These are phyloP conservation scores for Anacardium occidentale DNA, from an alignment of 345 rosid genomes.

Conservation along the genomic window DNA sequence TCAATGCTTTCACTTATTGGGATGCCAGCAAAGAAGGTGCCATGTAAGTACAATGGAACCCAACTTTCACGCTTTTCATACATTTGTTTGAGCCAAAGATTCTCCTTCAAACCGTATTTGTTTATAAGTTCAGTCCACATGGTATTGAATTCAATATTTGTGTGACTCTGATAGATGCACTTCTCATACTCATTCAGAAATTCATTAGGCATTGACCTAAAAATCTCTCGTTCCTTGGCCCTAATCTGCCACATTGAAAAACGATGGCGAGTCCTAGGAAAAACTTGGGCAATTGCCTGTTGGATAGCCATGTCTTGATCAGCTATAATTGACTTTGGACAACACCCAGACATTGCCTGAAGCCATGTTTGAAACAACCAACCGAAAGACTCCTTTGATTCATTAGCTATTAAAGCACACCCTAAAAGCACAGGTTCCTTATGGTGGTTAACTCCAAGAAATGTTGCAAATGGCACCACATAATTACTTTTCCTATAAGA, in stretches of 20 bases:
- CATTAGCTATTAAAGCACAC: conserved; percentile 72
- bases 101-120: conserved; percentile 58
- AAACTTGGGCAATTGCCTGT: conserved; percentile 65
- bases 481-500: conserved; percentile 63
- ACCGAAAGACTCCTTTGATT: conserved; percentile 59
- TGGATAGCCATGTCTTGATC: conserved; percentile 77
- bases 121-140: conserved; percentile 60
- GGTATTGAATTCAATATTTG: conserved; percentile 58
- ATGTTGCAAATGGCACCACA: conserved; percentile 73
- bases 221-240: conserved; percentile 59
- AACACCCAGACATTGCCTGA: conserved; percentile 70
- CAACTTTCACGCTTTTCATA: conserved; percentile 69
- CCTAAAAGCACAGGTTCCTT: conserved; percentile 87
- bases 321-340: conserved; percentile 71
- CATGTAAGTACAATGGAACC: conserved; percentile 72
- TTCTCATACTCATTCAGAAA: conserved; percentile 66
- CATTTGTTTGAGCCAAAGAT: conserved; percentile 70
- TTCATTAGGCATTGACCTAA: conserved; percentile 50
- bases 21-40: conserved; percentile 78
- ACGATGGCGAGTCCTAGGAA: conserved; percentile 73
- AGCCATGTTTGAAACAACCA: conserved; percentile 91
- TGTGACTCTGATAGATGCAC: conserved; percentile 69
- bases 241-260: conserved; percentile 76
- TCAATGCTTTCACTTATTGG: conserved; percentile 49
- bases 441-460: conserved; percentile 86